Conservation (phyloP, 345 rosid genomes). For the Anastatica hierochuntica region DNA sequence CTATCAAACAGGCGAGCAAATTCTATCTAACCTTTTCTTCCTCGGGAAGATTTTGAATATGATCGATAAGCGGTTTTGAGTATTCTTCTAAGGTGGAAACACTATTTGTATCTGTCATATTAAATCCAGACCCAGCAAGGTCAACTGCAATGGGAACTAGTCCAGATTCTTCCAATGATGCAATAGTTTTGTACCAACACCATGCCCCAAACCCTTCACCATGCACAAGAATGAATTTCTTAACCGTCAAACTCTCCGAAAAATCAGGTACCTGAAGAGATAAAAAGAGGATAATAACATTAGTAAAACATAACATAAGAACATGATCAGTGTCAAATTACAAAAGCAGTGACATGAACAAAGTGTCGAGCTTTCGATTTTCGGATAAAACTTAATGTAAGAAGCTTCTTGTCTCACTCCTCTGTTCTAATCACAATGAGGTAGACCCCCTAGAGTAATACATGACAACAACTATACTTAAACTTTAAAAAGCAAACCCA, state of each 20-base stretch:
- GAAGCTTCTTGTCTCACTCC: too few species aligned
- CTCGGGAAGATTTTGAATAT: constrained; percentile 48
- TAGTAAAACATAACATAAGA: background rate
- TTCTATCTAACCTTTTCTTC: constrained; percentile 63
- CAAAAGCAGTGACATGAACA: too few species aligned
- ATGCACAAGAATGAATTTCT: constrained; percentile 59
- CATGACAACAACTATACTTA: too few species aligned
- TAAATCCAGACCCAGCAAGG: constrained; percentile 75
- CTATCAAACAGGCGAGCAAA: background rate
- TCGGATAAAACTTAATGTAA: too few species aligned
- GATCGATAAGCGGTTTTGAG: constrained; percentile 61
- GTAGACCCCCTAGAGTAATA: too few species aligned
- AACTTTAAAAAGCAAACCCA: too few species aligned
- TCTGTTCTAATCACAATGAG: too few species aligned
- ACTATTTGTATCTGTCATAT: constrained; percentile 46
- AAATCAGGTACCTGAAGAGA: constrained; percentile 43
- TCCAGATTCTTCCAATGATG: constrained; percentile 73
- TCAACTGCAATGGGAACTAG: constrained; percentile 58
- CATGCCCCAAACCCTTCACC: constrained; percentile 98
- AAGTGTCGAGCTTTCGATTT: too few species aligned
- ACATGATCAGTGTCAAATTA: too few species aligned
- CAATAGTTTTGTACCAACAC: constrained; percentile 93
- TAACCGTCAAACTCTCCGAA: constrained; percentile 47
- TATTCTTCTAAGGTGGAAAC: constrained; percentile 66
- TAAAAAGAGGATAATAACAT: background rate